Conservation (phyloP, 2,329 filamentous ascomycete genomes). For the Leptographium lundbergii region DNA sequence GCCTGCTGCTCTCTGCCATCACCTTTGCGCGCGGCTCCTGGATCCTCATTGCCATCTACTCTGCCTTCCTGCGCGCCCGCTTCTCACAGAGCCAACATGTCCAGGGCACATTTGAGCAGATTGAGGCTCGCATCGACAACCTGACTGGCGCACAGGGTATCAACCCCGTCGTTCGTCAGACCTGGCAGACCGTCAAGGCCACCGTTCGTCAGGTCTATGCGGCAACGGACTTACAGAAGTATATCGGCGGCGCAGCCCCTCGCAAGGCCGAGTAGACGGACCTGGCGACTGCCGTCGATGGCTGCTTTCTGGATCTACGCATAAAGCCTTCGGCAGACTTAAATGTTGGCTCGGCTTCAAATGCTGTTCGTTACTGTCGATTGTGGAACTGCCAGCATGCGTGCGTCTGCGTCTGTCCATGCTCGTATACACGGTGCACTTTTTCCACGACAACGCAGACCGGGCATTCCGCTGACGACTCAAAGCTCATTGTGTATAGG, state of each 20-base stretch:
- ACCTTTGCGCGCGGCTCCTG: conserved; percentile 85
- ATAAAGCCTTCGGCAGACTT: background rate
- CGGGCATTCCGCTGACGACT: background rate
- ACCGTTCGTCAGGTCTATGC: conserved; percentile 62
- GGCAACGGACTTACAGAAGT: conserved; percentile 65
- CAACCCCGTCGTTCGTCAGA: conserved; percentile 64
- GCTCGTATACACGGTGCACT: background rate
- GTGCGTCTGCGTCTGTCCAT: background rate
- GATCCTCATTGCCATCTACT: conserved; percentile 78
- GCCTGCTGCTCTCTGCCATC: conserved; percentile 67
- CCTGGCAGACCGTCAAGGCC: conserved; percentile 71
- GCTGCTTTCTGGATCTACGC: background rate
- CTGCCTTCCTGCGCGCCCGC: conserved; percentile 81
- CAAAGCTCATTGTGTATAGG: background rate
- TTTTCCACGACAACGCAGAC: background rate
- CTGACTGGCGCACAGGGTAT: conserved; percentile 77
- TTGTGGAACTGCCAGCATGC: background rate
- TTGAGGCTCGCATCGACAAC: conserved; percentile 67
- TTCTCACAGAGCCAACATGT: conserved; percentile 86
- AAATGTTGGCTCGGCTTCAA: background rate
- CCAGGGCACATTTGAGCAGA: conserved; percentile 63
- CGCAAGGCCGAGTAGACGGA: conserved; percentile 53
- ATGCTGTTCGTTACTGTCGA: background rate
- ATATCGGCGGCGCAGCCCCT: conserved; percentile 40
- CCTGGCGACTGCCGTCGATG: background rate